Evolutionary conservation across 1,139 yeast species (phyloP), one percentile per base, ranked within the genome.

Genomic region (Nakaseomyces kungkrabaensis): DNA sequence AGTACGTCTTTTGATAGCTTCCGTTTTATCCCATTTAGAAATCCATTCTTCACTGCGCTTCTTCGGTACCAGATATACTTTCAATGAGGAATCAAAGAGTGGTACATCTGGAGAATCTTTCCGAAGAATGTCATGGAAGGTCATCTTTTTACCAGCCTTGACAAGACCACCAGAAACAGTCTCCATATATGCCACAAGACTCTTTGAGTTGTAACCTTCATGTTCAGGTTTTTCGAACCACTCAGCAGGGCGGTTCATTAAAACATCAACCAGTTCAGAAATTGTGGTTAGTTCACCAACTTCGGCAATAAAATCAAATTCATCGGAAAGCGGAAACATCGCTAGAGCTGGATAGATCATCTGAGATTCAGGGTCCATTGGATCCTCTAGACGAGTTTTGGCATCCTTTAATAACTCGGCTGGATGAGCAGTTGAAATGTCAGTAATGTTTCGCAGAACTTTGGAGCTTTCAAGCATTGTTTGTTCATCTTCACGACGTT

Each of bases 91-190:
- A 61, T 90, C 97, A 54, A 90, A 81, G 42, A 90, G 68, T 2
- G 96, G 96, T 5, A 87, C 79, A 41, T 73, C 75, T 7, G 95
- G 87, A 9, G 70, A 68, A 43, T 77, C 79, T 50, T 79, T 75
- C 69, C 79, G 76, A 54, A 89, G 72, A 0, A 84, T 84, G 51
- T 78, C 76, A 56, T 79, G 78, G 29, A 90, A 67, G 1, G 86
- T 72, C 27, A 82, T 77, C 58, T 85, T 87, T 65, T 83, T 85
- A 40, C 96, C 96, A 1, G 86, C 79, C 66, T 87, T 88, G 41
- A 90, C 81, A 52, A 92, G 72, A 0, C 97, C 97, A 41, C 96
- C 97, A 3, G 80, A 63, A 42, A 70, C 74, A 0, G 97, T 88
- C 66, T 88, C 97, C 79, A 87, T 81, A 64, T 74, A 90, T 24